Base-by-base conservation (phyloP, 2,329 filamentous ascomycete species). In the Colletotrichum zoysiae region DNA sequence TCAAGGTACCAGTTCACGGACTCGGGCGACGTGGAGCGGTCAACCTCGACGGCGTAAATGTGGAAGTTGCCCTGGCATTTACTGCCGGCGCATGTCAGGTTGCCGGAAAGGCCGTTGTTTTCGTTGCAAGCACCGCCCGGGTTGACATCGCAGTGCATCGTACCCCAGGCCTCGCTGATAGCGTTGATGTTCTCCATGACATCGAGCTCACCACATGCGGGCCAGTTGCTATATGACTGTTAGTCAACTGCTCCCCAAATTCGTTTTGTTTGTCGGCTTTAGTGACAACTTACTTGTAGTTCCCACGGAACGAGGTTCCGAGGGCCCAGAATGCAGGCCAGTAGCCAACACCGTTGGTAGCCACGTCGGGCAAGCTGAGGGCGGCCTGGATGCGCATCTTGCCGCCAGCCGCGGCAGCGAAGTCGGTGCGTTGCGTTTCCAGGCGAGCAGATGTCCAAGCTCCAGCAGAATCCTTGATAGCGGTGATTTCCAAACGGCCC, bases 171-270 rank as follows among this genome's bases (percentile, higher is more conserved):
- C n/a, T 68, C 76, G 40, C 68, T 38, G 44, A 76, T 72, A 44
- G 82, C 84, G 76, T 85, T 85, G 67, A 82, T 74, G 9, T 78
- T 76, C 76, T 86, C 84, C 67, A 86, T 74, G 50, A 86, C 78
- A 77, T 86, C 84, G 23, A 51, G 48, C 16, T 51, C 48, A 14
- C 48, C 48, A 11, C 1, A 3, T 6, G 48, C 11, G 5, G 48
- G 48, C 48, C 48, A 51, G 48, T 51, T 51, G 2, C 48, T 51
- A 26, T 51, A 26, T 26, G 23, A 51, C 23, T 26, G 48, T 51
- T 51, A 51, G 48, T 16, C 2, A 23, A 26, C 12, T 16, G 6
- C 5, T 51, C 16, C 26, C 12, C 0, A 14, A 16, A 4, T 23
- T 6, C 7, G 12, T 3, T 26, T 51, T 51, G 4, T 1, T 26